Percentiles rank a stretch among this genome's conserved stretches.
These are phyloP conservation scores for Coleophoma cylindrospora DNA, from an alignment of 2,329 filamentous ascomycete species.

Conservation along the genomic window DNA sequence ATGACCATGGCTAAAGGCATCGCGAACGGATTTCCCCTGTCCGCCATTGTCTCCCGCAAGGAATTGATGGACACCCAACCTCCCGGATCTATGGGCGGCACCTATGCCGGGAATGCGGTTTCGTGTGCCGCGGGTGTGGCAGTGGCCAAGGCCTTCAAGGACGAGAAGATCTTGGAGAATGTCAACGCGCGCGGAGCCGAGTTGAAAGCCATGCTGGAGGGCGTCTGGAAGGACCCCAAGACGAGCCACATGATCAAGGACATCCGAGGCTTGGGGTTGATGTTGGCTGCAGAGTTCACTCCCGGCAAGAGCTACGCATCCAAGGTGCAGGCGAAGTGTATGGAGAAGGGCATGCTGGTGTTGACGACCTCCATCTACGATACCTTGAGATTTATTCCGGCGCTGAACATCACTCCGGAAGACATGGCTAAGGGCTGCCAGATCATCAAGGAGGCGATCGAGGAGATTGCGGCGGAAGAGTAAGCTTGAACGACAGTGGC, in stretches of 20 bases:
- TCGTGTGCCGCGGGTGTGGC: conserved; percentile 10
- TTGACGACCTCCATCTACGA: conserved; percentile 34
- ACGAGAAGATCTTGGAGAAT: conserved; percentile 12
- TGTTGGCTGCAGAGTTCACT: conserved; percentile 31
- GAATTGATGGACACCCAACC: conserved; percentile 13
- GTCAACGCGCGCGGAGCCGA: conserved; percentile 8
- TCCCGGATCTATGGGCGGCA: conserved; percentile 9
- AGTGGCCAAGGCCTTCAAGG: conserved; percentile 8
- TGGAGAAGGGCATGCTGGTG: conserved; percentile 26
- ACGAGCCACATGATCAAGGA: conserved; percentile 27
- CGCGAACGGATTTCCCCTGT: conserved; percentile 25
- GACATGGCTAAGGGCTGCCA: conserved; percentile 30
- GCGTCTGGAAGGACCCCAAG: conserved; percentile 4
- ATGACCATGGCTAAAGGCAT: conserved; percentile 93
- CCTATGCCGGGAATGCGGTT: conserved; percentile 10
- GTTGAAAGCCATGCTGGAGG: conserved; percentile 2
- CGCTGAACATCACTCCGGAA: conserved; percentile 31
- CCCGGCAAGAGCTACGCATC: conserved; percentile 28
- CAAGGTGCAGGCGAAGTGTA: conserved; percentile 31
- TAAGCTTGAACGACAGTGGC: background rate
- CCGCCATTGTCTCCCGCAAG: conserved; percentile 9
- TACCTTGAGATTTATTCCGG: conserved; percentile 32
- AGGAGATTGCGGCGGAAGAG: conserved; percentile 28
- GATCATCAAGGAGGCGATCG: conserved; percentile 29
- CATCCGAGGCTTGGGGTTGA: conserved; percentile 31